phyloP scores from a whole-genome alignment of 169 alveolate species.

The Cryptosporidium parvum region DNA sequence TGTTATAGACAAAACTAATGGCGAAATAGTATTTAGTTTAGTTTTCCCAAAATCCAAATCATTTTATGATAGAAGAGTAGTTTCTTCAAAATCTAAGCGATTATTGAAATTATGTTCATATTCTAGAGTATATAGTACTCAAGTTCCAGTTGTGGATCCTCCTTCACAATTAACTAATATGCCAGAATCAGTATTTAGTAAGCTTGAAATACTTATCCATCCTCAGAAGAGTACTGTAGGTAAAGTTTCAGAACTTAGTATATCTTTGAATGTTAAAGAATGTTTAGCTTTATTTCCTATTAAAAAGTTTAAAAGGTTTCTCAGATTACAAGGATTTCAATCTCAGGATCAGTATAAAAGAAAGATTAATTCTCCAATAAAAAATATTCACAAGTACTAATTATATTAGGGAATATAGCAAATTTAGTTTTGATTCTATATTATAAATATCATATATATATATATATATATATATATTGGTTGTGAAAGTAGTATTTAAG shows the following conservation, averaged over 20 bases:
- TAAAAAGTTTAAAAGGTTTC: conserved; percentile 35
- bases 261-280: conserved; percentile 38
- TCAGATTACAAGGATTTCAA: not conserved
- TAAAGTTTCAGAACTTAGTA: conserved; percentile 11
- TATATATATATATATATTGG: not conserved
- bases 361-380: conserved; percentile 30
- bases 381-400: conserved; percentile 21
- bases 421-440: not conserved
- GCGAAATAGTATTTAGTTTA: conserved; percentile 28
- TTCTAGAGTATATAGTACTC: conserved; percentile 55
- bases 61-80: conserved; percentile 16
- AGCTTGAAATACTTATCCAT: conserved; percentile 46
- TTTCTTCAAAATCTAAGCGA: conserved; percentile 6
- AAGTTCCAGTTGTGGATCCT: conserved; percentile 57
- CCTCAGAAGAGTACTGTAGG: conserved; percentile 37
- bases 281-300: conserved; percentile 39
- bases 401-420: not conserved
- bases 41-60: conserved; percentile 47
- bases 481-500: not conserved
- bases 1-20: conserved; percentile 34
- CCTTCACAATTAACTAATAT: conserved; percentile 36
- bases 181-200: conserved; percentile 45
- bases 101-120: conserved; percentile 32
- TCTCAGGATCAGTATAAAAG: conserved; percentile 9
- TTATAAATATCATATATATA: not conserved